A percentile compares a stretch with the other conserved stretches of the same genome.
Conservation (phyloP, 768 basidiomycete genomes). For the Boletus rufocinnamomeus region DNA sequence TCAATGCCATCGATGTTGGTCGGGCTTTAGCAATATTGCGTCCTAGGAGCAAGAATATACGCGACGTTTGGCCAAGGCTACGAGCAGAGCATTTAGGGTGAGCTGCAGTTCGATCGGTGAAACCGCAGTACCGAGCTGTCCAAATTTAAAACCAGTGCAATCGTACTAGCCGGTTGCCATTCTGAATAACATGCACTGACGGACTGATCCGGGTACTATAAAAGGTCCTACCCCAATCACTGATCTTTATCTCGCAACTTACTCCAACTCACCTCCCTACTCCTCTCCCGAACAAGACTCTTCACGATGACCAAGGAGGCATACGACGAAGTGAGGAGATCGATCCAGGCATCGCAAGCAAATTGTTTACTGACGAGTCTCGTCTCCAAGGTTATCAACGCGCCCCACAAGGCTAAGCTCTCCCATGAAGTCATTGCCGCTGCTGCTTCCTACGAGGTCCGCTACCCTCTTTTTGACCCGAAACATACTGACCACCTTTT, state of each 20-base stretch:
- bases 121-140: neutral
- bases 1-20: neutral
- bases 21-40: neutral
- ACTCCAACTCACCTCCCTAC: neutral
- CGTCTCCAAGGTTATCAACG: slow-evolving; percentile 42
- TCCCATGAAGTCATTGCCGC: slow-evolving; percentile 69
- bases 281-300: neutral
- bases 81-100: neutral
- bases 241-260: slow-evolving; percentile 14
- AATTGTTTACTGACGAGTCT: neutral
- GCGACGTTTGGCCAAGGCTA: neutral
- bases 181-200: neutral
- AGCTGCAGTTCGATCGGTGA: neutral
- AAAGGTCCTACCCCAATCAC: slow-evolving; percentile 3
- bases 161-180: slow-evolving; percentile 4
- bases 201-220: slow-evolving; percentile 12
- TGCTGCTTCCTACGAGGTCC: slow-evolving; percentile 65
- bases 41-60: neutral
- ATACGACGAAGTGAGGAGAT: slow-evolving; percentile 21
- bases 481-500: neutral
- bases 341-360: neutral
- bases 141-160: slow-evolving; percentile 17
- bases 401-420: slow-evolving; percentile 56
- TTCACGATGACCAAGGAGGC: slow-evolving; percentile 22
- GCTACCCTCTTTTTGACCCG: neutral